phyloP scores from a whole-genome alignment of 164 flowering plant species.

The Houttuynia cordata region DNA sequence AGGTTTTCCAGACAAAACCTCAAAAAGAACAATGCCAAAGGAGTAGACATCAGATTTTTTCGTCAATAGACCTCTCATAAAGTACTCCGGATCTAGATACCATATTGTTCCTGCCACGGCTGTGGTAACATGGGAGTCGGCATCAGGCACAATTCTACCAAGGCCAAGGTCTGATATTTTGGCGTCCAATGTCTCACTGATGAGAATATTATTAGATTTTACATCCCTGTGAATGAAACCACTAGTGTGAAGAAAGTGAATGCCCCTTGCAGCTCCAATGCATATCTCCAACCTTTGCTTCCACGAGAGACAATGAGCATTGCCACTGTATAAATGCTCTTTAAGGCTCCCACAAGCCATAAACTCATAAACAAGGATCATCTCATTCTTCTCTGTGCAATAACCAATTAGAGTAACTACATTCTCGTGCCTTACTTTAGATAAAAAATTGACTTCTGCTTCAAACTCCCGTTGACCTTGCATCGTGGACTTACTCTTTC shows the following conservation, averaged over 20 bases:
- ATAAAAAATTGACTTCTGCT: constrained; percentile 63
- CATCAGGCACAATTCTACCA: not conserved
- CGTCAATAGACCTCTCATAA: not conserved
- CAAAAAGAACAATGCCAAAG: not conserved
- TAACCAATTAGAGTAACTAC: constrained; percentile 37
- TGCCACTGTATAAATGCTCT: constrained; percentile 28
- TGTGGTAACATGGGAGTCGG: constrained; percentile 2
- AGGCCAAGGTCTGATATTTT: constrained; percentile 7
- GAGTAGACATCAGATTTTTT: not conserved
- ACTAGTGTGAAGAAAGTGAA: constrained; percentile 20
- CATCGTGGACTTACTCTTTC: constrained; percentile 65
- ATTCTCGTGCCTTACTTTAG: constrained; percentile 50
- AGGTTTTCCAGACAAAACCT: not conserved
- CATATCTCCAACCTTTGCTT: constrained; percentile 20
- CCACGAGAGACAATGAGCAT: constrained; percentile 12
- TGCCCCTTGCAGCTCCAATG: constrained; percentile 22
- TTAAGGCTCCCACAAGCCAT: constrained; percentile 60
- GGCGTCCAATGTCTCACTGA: constrained; percentile 1
- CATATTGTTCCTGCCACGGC: not conserved
- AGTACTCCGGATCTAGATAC: not conserved
- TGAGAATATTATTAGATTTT: not conserved
- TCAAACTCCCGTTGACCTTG: constrained; percentile 59
- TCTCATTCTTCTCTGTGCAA: constrained; percentile 13
- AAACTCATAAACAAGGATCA: constrained; percentile 46
- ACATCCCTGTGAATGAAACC: constrained; percentile 15